These are phyloP conservation scores for Xylaria polymorpha DNA, from an alignment of 2,329 filamentous ascomycete species.

Conservation along the genomic window DNA sequence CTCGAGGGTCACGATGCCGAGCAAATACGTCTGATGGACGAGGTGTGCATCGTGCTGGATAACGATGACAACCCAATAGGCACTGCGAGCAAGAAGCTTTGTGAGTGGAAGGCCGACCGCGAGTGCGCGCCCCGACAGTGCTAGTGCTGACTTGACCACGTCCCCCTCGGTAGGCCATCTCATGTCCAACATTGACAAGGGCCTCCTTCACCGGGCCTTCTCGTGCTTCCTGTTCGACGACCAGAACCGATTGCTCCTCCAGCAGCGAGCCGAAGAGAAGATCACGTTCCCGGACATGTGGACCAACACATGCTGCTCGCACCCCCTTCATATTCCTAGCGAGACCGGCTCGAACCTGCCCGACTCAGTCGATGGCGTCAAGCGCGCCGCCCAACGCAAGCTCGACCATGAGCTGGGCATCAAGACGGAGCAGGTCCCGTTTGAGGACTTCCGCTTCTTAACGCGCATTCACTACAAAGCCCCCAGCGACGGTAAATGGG, in stretches of 20 bases:
- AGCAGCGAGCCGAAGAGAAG: conserved; percentile 95
- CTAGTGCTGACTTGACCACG: conserved; percentile 23
- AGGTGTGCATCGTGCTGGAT: conserved; percentile 97
- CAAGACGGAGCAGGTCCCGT: conserved; percentile 84
- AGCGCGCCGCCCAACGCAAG: conserved; percentile 92
- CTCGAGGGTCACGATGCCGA: conserved; percentile 95
- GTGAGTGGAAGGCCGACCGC: conserved; percentile 63
- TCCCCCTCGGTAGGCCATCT: conserved; percentile 85
- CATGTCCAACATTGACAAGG: conserved; percentile 98
- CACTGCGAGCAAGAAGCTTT: conserved; percentile 97
- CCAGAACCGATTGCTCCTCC: conserved; percentile 89
- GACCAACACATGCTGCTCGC: conserved; percentile 99
- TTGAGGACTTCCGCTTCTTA: conserved; percentile 92
- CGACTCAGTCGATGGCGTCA: conserved; percentile 85
- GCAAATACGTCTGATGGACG: conserved; percentile 98
- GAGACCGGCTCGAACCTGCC: conserved; percentile 88
- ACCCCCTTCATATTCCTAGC: conserved; percentile 89
- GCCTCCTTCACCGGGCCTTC: conserved; percentile 95
- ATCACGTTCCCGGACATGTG: conserved; percentile 99
- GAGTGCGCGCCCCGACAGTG: neutral
- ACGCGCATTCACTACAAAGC: conserved; percentile 99
- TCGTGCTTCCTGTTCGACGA: conserved; percentile 98
- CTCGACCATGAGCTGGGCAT: conserved; percentile 96
- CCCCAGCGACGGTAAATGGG: conserved; percentile 96
- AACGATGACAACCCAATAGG: conserved; percentile 93